These are phyloP conservation scores for Venturia effusa DNA, from an alignment of 2,329 filamentous ascomycete species.

Conservation along the genomic window DNA sequence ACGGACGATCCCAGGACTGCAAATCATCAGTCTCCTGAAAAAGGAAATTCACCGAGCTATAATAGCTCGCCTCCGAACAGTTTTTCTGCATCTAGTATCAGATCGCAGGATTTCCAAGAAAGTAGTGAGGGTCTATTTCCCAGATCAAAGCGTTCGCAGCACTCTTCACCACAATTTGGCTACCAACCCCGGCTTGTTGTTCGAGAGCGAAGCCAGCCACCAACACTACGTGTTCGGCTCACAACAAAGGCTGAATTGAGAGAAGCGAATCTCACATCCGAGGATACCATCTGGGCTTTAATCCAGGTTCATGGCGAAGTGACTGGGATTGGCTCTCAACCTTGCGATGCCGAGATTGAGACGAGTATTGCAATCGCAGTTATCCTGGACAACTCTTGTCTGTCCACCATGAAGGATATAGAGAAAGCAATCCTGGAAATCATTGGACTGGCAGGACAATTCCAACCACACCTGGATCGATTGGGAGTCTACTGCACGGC, in stretches of 20 bases:
- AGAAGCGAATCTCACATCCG: background rate
- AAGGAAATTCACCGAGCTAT: background rate
- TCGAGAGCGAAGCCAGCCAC: background rate
- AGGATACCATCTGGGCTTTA: conserved; percentile 8
- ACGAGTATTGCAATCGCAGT: conserved; percentile 23
- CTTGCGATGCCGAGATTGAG: conserved; percentile 10
- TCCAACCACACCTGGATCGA: background rate
- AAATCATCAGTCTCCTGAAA: background rate
- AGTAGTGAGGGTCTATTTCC: background rate
- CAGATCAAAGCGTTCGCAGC: background rate
- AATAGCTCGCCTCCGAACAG: background rate
- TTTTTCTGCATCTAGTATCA: background rate
- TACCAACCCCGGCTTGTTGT: background rate
- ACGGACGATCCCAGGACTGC: background rate
- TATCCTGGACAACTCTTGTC: conserved; percentile 28
- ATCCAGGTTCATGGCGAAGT: conserved; percentile 13
- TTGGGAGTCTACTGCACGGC: conserved; percentile 5
- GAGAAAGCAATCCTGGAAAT: conserved; percentile 8
- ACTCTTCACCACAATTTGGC: background rate
- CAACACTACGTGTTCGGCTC: conserved; percentile 5
- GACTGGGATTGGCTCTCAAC: conserved; percentile 15
- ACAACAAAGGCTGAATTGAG: background rate
- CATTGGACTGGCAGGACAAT: background rate
- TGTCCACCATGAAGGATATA: conserved; percentile 11
- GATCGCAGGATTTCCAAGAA: background rate